Percentiles rank a stretch among this genome's conserved stretches.
Conservation (phyloP, 2,329 filamentous ascomycete species). For the Ophiostoma quercus region DNA sequence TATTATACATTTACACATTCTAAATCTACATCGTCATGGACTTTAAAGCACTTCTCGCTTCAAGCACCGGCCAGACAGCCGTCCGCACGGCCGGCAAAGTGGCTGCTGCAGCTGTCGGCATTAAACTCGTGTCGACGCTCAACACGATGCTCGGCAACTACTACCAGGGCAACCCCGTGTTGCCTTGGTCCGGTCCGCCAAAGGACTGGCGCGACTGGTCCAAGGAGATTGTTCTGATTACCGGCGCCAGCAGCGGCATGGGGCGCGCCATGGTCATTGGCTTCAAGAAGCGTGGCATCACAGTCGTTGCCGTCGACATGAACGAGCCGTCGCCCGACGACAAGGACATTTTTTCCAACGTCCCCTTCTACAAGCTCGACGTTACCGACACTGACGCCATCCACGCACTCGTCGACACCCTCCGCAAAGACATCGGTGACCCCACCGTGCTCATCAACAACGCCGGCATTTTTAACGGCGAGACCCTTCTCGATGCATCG, state of each 20-base stretch:
- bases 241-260: constrained; percentile 70
- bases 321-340: constrained; percentile 56
- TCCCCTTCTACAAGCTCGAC: constrained; percentile 1
- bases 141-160: constrained; percentile 19
- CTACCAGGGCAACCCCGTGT: constrained; percentile 20
- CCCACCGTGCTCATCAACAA: constrained; percentile 69
- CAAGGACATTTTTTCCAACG: neutral
- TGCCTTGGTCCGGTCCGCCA: neutral
- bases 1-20: neutral
- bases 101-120: constrained; percentile 2
- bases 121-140: neutral
- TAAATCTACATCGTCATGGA: neutral
- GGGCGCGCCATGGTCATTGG: constrained; percentile 60
- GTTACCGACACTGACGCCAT: constrained; percentile 15
- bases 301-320: constrained; percentile 59
- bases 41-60: neutral
- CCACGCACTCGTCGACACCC: neutral
- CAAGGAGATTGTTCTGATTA: constrained; percentile 58
- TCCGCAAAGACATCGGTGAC: neutral
- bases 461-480: constrained; percentile 58
- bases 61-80: neutral
- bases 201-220: constrained; percentile 17
- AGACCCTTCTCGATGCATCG: constrained; percentile 51
- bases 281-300: constrained; percentile 60
- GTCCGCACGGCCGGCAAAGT: neutral